Conservation (phyloP, 192 early-diverging fungal genomes). For the Linnemannia exigua region DNA sequence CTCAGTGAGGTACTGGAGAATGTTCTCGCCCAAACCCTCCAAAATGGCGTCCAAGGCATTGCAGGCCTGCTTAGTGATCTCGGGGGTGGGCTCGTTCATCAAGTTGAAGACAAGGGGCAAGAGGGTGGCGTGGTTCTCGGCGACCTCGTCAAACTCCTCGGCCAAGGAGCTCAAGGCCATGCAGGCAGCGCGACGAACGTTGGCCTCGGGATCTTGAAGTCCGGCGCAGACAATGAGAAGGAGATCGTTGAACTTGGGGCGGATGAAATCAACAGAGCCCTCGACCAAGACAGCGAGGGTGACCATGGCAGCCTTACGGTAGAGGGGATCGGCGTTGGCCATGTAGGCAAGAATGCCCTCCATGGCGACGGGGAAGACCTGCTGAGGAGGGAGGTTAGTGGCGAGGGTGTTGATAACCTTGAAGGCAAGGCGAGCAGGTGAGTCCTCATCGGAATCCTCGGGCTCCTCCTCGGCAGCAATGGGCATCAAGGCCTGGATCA, state of each 20-base stretch:
- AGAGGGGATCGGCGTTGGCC: slow-evolving; percentile 80
- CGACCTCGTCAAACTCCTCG: slow-evolving; percentile 87
- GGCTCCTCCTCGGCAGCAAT: slow-evolving; percentile 89
- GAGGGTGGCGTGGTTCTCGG: slow-evolving; percentile 83
- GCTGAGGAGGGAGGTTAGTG: slow-evolving; percentile 87
- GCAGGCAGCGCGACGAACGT: slow-evolving; percentile 89
- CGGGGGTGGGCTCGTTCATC: slow-evolving; percentile 80
- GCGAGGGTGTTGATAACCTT: slow-evolving; percentile 84
- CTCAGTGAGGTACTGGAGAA: slow-evolving; percentile 83
- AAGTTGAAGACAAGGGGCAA: slow-evolving; percentile 89
- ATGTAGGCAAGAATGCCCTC: slow-evolving; percentile 82
- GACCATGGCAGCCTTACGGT: slow-evolving; percentile 91
- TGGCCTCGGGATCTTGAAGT: slow-evolving; percentile 83
- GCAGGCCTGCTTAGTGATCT: slow-evolving; percentile 84
- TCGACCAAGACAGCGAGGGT: slow-evolving; percentile 83
- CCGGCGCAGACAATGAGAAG: slow-evolving; percentile 82
- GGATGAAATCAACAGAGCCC: slow-evolving; percentile 89
- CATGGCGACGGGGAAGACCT: slow-evolving; percentile 88
- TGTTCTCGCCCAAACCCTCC: slow-evolving; percentile 85
- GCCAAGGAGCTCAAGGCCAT: slow-evolving; percentile 87
- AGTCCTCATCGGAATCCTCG: slow-evolving; percentile 87
- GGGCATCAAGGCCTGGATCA: slow-evolving; percentile 85
- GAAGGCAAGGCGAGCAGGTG: slow-evolving; percentile 75
- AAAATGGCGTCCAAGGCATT: slow-evolving; percentile 91
- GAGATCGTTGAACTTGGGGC: slow-evolving; percentile 82